Base-by-base conservation (phyloP, 2,329 filamentous ascomycete species). In the Colletotrichum aenigma region DNA sequence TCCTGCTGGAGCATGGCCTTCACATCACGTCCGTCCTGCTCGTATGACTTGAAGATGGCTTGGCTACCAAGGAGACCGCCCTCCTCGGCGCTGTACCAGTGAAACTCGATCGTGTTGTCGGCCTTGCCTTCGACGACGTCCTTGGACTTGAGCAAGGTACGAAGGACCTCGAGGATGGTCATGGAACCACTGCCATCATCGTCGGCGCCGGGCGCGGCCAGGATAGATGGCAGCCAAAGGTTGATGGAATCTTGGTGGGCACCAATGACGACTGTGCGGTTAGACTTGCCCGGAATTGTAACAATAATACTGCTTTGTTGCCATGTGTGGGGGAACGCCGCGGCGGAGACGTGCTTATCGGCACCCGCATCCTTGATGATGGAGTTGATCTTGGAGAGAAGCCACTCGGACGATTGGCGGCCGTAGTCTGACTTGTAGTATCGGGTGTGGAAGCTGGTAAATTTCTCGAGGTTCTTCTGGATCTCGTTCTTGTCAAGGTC, bases 1-100 rank as follows among this genome's bases (percentile, higher is more conserved):
- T 98, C 96, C 86, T 98, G 96, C 87, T 98, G 96, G 70, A 98
- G 91, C 97, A 98, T 98, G 38, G 96, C 96, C 87, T 96, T 97
- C 84, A 98, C 90, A 78, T 96, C 92, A 30, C 93, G 91, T 36
- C 90, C 89, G 26, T 91, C 85, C 83, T 93, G 92, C 85, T 94
- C 93, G 82, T 98, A 98, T 9, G 91, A 87, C 66, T 91, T 89
- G 88, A 98, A 98, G 83, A 98, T 94, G 70, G 94, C 96, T 84
- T 98, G 96, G 80, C 94, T 96, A 75, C 96, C 96, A 5, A 98
- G 90, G 61, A 98, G 88, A 38, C 96, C 96, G 66, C 94, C 95
- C 84, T 98, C 96, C 84, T 98, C 96, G 13, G 95, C 96, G 60
- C 93, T 95, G 87, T 98, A 98, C 95, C 95, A 98, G 86, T 98